Percentiles rank a stretch among this genome's conserved stretches.
Evolutionary conservation across 768 basidiomycete species (phyloP).

Genomic region (Mrakia frigida): DNA sequence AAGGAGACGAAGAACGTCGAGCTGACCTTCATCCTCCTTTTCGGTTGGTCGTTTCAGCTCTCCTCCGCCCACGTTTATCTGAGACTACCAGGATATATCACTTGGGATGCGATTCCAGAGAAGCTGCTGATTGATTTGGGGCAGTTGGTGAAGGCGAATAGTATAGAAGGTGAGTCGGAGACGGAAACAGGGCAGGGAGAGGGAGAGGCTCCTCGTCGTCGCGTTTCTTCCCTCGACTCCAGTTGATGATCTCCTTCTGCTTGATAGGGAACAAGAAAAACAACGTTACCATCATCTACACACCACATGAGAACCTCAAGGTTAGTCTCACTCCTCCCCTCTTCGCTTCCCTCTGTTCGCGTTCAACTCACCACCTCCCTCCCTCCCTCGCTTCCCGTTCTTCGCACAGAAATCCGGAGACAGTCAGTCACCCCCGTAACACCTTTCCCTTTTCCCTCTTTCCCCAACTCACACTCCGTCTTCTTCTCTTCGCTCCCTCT

Average conservation of each 20-base stretch:
- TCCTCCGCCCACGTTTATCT: conserved; percentile 96
- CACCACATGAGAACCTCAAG: conserved; percentile 86
- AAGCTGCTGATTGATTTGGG: conserved; percentile 75
- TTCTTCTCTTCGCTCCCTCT: background rate
- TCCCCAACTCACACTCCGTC: background rate
- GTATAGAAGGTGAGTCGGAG: conserved; percentile 69
- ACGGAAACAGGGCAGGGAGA: background rate
- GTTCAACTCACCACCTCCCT: background rate
- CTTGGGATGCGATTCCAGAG: conserved; percentile 81
- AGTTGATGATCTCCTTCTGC: background rate
- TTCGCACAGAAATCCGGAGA: conserved; percentile 93
- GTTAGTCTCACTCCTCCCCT: conserved; percentile 45
- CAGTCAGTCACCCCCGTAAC: background rate
- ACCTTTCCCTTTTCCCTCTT: background rate
- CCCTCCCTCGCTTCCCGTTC: background rate
- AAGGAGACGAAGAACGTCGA: too few relatives aligned
- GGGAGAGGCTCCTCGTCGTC: background rate
- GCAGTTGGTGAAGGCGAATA: conserved; percentile 95
- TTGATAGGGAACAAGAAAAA: conserved; percentile 95
- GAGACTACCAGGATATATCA: conserved; percentile 73
- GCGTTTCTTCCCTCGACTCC: background rate
- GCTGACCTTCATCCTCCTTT: background rate
- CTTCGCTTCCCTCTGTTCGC: too few relatives aligned
- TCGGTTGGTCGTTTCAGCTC: conserved; percentile 47
- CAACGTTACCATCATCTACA: conserved; percentile 87